phyloP scores from a whole-genome alignment of 257 asterid genomes.

The Solanum ossicruentum region DNA sequence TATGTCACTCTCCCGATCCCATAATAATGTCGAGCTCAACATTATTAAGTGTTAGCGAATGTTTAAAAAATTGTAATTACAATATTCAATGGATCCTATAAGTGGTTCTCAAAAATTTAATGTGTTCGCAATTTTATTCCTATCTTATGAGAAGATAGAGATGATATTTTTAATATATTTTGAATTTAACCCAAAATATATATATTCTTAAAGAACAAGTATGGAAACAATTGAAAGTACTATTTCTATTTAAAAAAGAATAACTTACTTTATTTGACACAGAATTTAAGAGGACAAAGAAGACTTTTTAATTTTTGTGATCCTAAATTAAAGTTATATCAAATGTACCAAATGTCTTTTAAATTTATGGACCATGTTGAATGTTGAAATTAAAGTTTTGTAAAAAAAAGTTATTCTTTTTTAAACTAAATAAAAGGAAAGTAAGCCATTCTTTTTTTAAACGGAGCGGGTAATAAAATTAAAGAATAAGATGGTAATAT shows the following conservation, averaged over 20 bases:
- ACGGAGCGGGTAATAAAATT: not conserved
- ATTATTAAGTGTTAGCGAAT: not conserved
- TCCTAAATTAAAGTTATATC: too few species aligned
- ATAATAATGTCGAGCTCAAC: not conserved
- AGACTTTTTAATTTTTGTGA: too few species aligned
- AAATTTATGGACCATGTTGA: too few species aligned
- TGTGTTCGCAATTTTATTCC: not conserved
- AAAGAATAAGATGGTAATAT: not conserved
- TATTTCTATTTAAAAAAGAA: too few species aligned
- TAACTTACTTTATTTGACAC: too few species aligned
- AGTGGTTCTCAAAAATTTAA: not conserved
- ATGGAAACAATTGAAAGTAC: not conserved
- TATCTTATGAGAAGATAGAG: not conserved
- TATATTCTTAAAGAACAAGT: not conserved
- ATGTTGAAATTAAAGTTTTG: too few species aligned
- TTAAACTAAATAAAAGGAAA: too few species aligned
- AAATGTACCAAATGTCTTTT: too few species aligned
- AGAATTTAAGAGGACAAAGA: too few species aligned
- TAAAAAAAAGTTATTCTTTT: too few species aligned
- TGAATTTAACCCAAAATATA: not conserved
- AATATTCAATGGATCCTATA: not conserved
- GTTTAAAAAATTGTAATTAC: not conserved
- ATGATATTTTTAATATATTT: not conserved
- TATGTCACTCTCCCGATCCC: not conserved
- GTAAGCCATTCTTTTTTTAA: too few species aligned